Conservation (phyloP, 768 basidiomycete genomes). For the Tricholoma terreum region DNA sequence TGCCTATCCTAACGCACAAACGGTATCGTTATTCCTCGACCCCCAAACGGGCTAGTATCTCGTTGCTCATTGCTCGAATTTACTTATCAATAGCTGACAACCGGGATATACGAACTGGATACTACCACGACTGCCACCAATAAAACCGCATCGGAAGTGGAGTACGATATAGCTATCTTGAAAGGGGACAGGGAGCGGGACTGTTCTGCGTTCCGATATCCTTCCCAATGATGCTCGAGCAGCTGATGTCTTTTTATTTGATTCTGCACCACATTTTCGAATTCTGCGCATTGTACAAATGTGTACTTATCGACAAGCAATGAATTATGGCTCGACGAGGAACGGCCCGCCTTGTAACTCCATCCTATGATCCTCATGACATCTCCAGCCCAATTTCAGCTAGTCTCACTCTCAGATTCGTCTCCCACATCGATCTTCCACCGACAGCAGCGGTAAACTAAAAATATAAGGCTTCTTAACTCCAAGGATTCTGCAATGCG, state of each 20-base stretch:
- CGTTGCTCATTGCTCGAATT: neutral
- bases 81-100: neutral
- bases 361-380: no score
- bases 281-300: no score
- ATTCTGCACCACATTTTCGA: neutral
- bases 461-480: no score
- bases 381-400: no score
- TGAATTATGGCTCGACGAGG: no score
- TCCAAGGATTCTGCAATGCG: no score
- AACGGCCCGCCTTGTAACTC: no score
- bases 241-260: neutral
- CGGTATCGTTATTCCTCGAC: neutral
- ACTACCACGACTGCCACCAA: neutral
- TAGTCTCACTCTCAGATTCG: no score
- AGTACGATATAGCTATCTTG: neutral
- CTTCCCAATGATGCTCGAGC: neutral
- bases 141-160: neutral
- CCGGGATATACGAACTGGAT: constrained; percentile 6
- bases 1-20: neutral
- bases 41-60: neutral
- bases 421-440: no score
- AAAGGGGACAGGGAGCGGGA: constrained; percentile 1
- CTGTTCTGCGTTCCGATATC: neutral
- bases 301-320: no score
- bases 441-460: no score